Percentiles rank a stretch among this genome's conserved stretches.
Evolutionary conservation across 2,329 filamentous ascomycete genomes (phyloP).

Genomic region (Fusarium haematococcum): DNA sequence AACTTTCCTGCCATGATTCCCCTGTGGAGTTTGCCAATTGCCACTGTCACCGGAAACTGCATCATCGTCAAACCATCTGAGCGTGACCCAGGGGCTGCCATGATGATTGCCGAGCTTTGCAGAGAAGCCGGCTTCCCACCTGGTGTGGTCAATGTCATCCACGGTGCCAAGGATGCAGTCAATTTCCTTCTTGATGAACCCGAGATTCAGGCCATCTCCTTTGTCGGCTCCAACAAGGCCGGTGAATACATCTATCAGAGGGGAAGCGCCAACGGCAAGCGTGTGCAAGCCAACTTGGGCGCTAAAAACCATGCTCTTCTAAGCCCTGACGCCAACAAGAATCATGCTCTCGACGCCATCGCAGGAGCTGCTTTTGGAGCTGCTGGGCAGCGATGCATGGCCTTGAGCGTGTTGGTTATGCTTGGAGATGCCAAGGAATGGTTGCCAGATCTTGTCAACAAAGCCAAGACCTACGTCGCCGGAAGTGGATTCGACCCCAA

Average conservation of each 20-base stretch:
- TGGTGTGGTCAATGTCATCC: slow-evolving; percentile 81
- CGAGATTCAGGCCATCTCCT: slow-evolving; percentile 82
- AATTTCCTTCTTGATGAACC: slow-evolving; percentile 85
- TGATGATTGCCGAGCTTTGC: slow-evolving; percentile 82
- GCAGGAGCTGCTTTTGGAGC: slow-evolving; percentile 85
- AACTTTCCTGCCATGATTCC: slow-evolving; percentile 91
- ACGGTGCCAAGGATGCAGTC: slow-evolving; percentile 79
- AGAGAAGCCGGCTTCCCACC: slow-evolving; percentile 81
- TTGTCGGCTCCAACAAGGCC: slow-evolving; percentile 84
- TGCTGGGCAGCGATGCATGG: slow-evolving; percentile 85
- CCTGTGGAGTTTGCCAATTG: slow-evolving; percentile 83
- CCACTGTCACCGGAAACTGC: slow-evolving; percentile 82
- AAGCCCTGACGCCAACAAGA: slow-evolving; percentile 84
- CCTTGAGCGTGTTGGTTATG: slow-evolving; percentile 79
- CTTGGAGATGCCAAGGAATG: slow-evolving; percentile 81
- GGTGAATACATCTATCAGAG: slow-evolving; percentile 83
- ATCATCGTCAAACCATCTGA: slow-evolving; percentile 84
- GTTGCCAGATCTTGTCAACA: slow-evolving; percentile 78
- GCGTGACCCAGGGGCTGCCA: slow-evolving; percentile 80
- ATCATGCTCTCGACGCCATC: slow-evolving; percentile 82
- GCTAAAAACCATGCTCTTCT: slow-evolving; percentile 87
- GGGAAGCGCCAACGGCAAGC: slow-evolving; percentile 82
- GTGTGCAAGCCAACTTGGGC: slow-evolving; percentile 83
- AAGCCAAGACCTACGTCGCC: slow-evolving; percentile 75
- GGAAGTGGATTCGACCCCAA: slow-evolving; percentile 82